Base-by-base conservation (phyloP, 1,284 basidiomycete genomes). In the Tetrapyrgos nigripes region DNA sequence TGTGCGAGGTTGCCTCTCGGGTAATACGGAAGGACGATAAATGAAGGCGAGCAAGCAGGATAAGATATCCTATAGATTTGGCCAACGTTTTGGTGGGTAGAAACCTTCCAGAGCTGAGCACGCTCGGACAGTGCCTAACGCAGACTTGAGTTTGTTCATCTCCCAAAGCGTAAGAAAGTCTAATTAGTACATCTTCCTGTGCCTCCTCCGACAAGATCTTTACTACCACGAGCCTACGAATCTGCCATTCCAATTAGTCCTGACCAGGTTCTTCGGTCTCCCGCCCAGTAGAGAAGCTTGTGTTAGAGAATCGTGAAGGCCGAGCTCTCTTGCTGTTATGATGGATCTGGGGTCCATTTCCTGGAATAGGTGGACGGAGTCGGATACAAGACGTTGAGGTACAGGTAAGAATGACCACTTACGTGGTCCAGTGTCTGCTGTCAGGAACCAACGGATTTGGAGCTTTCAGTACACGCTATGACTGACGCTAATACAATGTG, bases 41-140 rank as follows among this genome's bases (percentile, higher is more conserved):
- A 68, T 19, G 62, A 57, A 17, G 68, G 63, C 50, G 66, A 64
- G 13, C 62, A 68, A 46, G 66, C 61, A 40, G 31, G 40, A 43
- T 63, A 59, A 24, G 65, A 66, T 19, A 66, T 53, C 10, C 66
- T 68, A 24, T 65, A 62, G 40, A 64, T 61, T 52, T 63, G 61
- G n/a, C 64, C 61, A 26, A 70, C 62, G 54, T 71, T 57, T 9
- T 59, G 55, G 53, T 69, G 67, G 14, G 50, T 55, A 43, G 64
- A 53, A 47, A 57, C 59, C 13, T 58, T 58, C 69, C 68, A 69
- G 26, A 62, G 50, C 27, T 59, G 59, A 24, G 58, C 60, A 10
- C 61, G 64, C 19, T 48, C 57, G 33, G 61, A 40, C 43, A 71
- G 53, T 17, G 51, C 37, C 68, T 68, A 50, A 37, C 9, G n/a